These are phyloP conservation scores for Comarum palustre DNA, from an alignment of 306 rosid genomes.

Conservation along the genomic window DNA sequence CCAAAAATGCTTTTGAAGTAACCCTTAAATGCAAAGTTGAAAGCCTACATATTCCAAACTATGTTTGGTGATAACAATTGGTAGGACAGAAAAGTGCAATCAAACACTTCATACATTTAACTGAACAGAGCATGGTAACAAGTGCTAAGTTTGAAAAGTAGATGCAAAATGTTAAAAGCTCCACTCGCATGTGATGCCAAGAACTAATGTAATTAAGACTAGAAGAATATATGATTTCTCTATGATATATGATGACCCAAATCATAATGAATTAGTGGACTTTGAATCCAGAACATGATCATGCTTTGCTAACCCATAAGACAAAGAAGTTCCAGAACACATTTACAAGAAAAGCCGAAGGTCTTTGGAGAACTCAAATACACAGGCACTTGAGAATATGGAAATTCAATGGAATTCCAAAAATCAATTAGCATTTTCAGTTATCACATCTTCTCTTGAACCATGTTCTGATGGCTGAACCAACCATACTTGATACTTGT, in stretches of 20 bases:
- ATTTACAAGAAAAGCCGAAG: not conserved
- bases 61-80: constrained; percentile 52
- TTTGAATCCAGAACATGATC: not conserved
- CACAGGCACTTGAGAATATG: not conserved
- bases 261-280: not conserved
- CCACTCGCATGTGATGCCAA: not conserved
- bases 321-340: not conserved
- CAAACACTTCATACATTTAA: not conserved
- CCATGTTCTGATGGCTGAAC: not conserved
- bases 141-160: not conserved
- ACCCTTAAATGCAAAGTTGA: constrained; percentile 99
- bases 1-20: constrained; percentile 90
- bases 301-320: not conserved
- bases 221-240: not conserved
- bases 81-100: constrained; percentile 33
- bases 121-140: not conserved
- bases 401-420: not conserved
- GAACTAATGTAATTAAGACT: not conserved
- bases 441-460: not conserved
- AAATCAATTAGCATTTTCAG: not conserved
- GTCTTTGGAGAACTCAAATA: not conserved
- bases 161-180: not conserved
- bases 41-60: constrained; percentile 84
- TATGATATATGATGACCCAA: not conserved
- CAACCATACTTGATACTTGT: not conserved